phyloP scores from a whole-genome alignment of 768 basidiomycete species.

The Agrocybe chaxingu region DNA sequence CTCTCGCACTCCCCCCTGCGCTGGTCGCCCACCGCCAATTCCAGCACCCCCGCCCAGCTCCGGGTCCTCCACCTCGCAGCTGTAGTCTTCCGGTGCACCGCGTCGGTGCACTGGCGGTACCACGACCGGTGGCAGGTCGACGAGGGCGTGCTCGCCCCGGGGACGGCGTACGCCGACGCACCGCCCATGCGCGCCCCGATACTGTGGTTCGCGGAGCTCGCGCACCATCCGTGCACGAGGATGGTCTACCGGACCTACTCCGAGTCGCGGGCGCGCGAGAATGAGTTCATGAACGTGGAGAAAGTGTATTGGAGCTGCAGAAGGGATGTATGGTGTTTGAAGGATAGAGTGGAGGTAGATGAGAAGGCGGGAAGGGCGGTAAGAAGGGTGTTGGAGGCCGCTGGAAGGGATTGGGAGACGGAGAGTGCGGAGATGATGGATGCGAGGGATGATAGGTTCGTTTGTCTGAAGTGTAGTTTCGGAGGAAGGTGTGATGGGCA shows the following conservation, averaged over 20 bases:
- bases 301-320: slow-evolving; percentile 7
- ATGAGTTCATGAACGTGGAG: slow-evolving; percentile 12
- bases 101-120: slow-evolving; percentile 2
- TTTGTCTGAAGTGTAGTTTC: slow-evolving; percentile 33
- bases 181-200: slow-evolving; percentile 10
- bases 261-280: slow-evolving; percentile 7
- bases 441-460: slow-evolving; percentile 24
- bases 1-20: too few relatives aligned
- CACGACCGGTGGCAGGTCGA: slow-evolving; percentile 5
- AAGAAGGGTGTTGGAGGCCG: slow-evolving; percentile 25
- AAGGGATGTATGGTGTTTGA: slow-evolving; percentile 19
- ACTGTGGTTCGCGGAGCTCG: slow-evolving; percentile 34
- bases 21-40: too few relatives aligned
- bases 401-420: slow-evolving; percentile 20
- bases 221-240: slow-evolving; percentile 29
- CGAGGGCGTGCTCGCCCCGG: slow-evolving; percentile 7
- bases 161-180: neutral
- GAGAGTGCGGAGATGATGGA: slow-evolving; percentile 27
- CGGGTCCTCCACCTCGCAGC: slow-evolving; percentile 15
- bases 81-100: slow-evolving; percentile 26
- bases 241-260: slow-evolving; percentile 2
- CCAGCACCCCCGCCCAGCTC: too few relatives aligned
- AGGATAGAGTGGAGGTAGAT: slow-evolving; percentile 22
- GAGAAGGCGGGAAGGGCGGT: slow-evolving; percentile 26
- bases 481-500: slow-evolving; percentile 31